Base-by-base conservation (phyloP, 768 basidiomycete genomes). In the Auricularia cornea region DNA sequence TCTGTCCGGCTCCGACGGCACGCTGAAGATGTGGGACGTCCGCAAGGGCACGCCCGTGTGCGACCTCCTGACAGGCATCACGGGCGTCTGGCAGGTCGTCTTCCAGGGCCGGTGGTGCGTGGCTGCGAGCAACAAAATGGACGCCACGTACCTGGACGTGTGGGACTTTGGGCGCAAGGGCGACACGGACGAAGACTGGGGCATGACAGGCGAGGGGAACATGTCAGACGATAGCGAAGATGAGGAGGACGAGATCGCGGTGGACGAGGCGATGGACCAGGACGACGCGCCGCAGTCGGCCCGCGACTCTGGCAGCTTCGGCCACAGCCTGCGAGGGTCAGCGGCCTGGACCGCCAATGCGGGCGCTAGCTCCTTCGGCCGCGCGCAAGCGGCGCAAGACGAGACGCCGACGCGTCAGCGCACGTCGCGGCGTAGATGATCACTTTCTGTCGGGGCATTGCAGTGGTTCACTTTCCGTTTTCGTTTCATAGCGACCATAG, bases 1-100 rank as follows among this genome's bases (percentile, higher is more conserved):
- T 54, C 82, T 99, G 31, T 92, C 90, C 70, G 96, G 96, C 14
- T 92, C 90, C 16, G 97, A 98, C 68, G 97, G 97, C 18, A 93
- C 91, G 64, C 80, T 99, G 68, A 98, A 98, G 81, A 91, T 98
- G 87, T 99, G 97, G 97, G 91, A 98, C 72, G 82, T 96, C 65
- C 78, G 87, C 40, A 91, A 94, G 62, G 97, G 96, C 26, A 81
- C 83, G 0, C 87, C 92, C 41, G 87, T 93, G 14, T 82, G 93
- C 35, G 97, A 98, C 72, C 79, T 99, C 66, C 78, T 98, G 66
- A 92, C 90, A 1, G 90, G 92, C 11, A 92, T 98, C 66, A 90
- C 87, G 20, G 94, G 93, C 14, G 97, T 99, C 28, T 99, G 96
- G 96, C 96, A 98, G 75, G 93, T 98, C 52, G 87, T 93, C 32